Conservation (phyloP, 1,284 basidiomycete species). For the Phylloboletellus chloephorus region DNA sequence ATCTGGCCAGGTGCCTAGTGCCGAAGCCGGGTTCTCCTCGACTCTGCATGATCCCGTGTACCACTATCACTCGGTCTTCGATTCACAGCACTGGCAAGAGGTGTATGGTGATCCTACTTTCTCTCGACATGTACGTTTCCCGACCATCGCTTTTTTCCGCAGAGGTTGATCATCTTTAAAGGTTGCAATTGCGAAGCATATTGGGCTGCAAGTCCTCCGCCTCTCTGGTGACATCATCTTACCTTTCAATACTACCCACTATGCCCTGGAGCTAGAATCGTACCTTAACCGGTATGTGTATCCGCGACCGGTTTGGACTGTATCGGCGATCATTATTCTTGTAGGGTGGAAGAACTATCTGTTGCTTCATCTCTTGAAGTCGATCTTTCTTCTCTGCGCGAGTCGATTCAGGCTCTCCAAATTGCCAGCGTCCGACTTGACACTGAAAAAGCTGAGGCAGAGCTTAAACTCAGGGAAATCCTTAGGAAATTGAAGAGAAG, state of each 20-base stretch:
- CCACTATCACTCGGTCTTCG: slow-evolving; percentile 76
- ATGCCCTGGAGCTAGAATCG: slow-evolving; percentile 45
- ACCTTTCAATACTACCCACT: slow-evolving; percentile 76
- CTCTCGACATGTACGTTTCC: slow-evolving; percentile 49
- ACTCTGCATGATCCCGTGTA: slow-evolving; percentile 58
- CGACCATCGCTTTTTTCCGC: background rate
- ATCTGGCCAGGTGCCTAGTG: slow-evolving; percentile 43
- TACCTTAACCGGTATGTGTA: slow-evolving; percentile 45
- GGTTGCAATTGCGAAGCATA: slow-evolving; percentile 63
- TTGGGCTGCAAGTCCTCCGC: slow-evolving; percentile 59
- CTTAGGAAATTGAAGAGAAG: slow-evolving; percentile 29
- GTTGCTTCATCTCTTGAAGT: slow-evolving; percentile 22
- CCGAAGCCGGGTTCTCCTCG: slow-evolving; percentile 47
- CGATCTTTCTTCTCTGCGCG: slow-evolving; percentile 34
- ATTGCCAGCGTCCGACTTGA: slow-evolving; percentile 53
- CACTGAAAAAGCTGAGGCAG: slow-evolving; percentile 41
- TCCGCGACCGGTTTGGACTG: background rate
- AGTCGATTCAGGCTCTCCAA: slow-evolving; percentile 48
- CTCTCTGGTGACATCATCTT: slow-evolving; percentile 54
- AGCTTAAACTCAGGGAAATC: slow-evolving; percentile 33
- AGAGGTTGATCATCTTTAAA: slow-evolving; percentile 22
- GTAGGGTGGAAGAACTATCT: slow-evolving; percentile 33
- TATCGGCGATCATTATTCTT: background rate
- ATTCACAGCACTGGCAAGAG: slow-evolving; percentile 68
- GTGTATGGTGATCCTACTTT: slow-evolving; percentile 71